Evolutionary conservation across 371 early-diverging fungal species (phyloP).

Genomic region (Mycotypha africana): DNA sequence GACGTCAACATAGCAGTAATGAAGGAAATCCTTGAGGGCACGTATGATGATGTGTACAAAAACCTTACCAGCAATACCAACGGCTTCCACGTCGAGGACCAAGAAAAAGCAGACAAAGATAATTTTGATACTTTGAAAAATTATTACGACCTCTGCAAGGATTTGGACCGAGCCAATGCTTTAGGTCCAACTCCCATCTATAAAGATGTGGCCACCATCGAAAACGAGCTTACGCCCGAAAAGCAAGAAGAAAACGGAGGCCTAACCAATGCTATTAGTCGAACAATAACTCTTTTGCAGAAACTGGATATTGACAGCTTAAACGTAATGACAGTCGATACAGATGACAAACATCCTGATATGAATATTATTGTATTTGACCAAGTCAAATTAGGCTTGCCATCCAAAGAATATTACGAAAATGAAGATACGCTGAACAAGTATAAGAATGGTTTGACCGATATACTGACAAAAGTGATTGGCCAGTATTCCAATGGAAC

Average conservation of each 20-base stretch:
- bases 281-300: constrained; percentile 3
- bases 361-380: constrained; percentile 27
- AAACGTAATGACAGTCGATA: constrained; percentile 21
- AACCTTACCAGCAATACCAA: constrained; percentile 10
- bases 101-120: constrained; percentile 18
- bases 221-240: constrained; percentile 10
- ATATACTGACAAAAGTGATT: constrained; percentile 12
- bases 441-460: constrained; percentile 31
- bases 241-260: too few relatives aligned
- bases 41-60: constrained; percentile 12
- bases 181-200: constrained; percentile 47
- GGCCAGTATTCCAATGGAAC: constrained; percentile 5
- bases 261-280: constrained; percentile 1
- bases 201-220: constrained; percentile 17
- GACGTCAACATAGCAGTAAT: constrained; percentile 28
- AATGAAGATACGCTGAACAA: constrained; percentile 22
- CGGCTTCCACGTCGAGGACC: constrained; percentile 8
- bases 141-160: constrained; percentile 50
- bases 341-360: constrained; percentile 45
- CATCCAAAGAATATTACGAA: constrained; percentile 56
- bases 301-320: constrained; percentile 18
- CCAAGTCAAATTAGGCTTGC: constrained; percentile 40
- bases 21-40: constrained; percentile 13
- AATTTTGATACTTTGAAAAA: constrained; percentile 41
- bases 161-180: constrained; percentile 29